Base-by-base conservation (phyloP, 2,329 filamentous ascomycete species). In the Ophiostoma novo-ulmi region DNA sequence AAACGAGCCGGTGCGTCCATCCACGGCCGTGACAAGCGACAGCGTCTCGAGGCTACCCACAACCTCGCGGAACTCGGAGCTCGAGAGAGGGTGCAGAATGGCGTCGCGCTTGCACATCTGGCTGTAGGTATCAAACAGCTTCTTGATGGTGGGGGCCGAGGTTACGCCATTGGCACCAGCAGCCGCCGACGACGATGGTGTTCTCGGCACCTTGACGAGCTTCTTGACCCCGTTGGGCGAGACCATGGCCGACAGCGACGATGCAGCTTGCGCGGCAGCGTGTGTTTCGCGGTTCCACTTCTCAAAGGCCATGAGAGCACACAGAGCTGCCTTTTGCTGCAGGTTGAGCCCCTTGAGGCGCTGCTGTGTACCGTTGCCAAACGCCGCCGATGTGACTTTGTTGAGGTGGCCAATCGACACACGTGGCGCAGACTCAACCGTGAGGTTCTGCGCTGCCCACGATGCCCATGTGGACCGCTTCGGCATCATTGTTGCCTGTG, bases 261-360 rank as follows among this genome's bases (percentile, higher is more conserved):
- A 64, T 20, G 69, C 61, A 1, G 67, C 64, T 35, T 69, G 69
- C 22, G 48, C 58, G 0, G 68, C 38, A 22, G 81, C 81, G 75
- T 81, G 86, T 71, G 82, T 81, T 70, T 81, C 81, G 67, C 87
- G 84, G 74, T 87, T 90, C 73, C 88, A 88, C 75, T 91, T 92
- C 78, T 97, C 94, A n/a, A 95, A 87, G 2, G 93, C 92, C 55
- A 94, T 85, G 17, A 99, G 84, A 0, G 94, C 88, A 81, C 95
- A 99, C 11, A 99, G 85, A 0, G 94, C 93, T 4, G 94, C 95
- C 79, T 97, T 98, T 79, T 99, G 95, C 78, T 99, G 96, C 2
- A 99, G 85, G 78, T 98, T 99, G 71, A 99, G 87, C 5, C 89
- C 89, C 79, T 91, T 90, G 17, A 99, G 87, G 71, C 95, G 88